Evolutionary conservation across 495 filamentous ascomycete genomes (phyloP), one percentile per base, ranked within the genome.

Genomic region (Neurospora cerealis): DNA sequence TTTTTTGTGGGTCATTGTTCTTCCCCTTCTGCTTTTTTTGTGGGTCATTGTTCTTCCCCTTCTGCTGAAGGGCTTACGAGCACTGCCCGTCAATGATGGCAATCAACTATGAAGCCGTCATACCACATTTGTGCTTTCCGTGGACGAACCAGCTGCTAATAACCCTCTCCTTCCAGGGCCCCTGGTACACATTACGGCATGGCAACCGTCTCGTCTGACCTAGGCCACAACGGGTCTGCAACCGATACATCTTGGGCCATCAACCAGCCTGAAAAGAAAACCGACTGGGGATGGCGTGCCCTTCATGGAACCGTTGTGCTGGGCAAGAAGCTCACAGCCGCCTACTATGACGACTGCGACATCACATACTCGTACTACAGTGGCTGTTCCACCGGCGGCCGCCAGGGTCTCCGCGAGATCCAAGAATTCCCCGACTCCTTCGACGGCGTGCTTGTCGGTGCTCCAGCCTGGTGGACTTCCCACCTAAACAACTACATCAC

Each of bases 391-490:
- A 87, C 86, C 0, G 88, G 88, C 36, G 89, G 89, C 4, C 80
- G 87, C 1, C 86, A 89, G 74, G 88, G 87, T 19, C 74, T 89
- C 1, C 86, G 85, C 54, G 81, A 85, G 19, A 81, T 87, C 0
- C 82, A 89, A 75, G 77, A 79, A 69, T 88, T 81, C 32, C 88
- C 88, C 0, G 79, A 83, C 9, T 86, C 85, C 73, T 88, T 91
- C 73, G 90, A 93, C 78, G 91, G 91, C 36, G 88, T 90, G 10
- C 81, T 92, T 2, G 46, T 75, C n/a, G 74, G 74, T 2, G 74
- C 74, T 2, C 69, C 74, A 15, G 72, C 74, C 84, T 86, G 80
- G 86, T 85, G 83, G 83, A 87, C 85, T 0, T 82, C 78, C 21
- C 86, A 85, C 72, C 76, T 87, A 1, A 86, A 87, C 71, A 81